A percentile compares a stretch with the other conserved stretches of the same genome.
Evolutionary conservation across 139 green algal species (phyloP).

Genomic region (Chlorella sp.): DNA sequence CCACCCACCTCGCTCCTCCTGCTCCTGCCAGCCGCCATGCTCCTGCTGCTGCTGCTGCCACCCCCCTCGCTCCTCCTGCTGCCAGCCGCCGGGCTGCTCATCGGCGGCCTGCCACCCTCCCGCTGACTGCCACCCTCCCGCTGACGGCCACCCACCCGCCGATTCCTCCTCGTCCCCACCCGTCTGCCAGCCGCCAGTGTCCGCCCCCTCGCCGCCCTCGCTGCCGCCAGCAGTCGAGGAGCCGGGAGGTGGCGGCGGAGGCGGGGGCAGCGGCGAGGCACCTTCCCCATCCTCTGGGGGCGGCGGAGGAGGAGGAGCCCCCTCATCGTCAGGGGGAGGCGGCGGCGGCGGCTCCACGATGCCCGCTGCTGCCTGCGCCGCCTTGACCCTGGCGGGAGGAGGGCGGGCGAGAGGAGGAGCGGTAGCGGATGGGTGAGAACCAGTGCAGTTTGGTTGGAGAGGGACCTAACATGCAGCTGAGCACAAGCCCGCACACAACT

Average conservation of each 20-base stretch:
- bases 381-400: background rate
- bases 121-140: background rate
- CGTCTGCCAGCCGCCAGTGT: slow-evolving; percentile 6
- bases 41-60: background rate
- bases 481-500: background rate
- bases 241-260: background rate
- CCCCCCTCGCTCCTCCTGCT: background rate
- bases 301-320: background rate
- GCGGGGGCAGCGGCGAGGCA: background rate
- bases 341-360: slow-evolving; percentile 10
- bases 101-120: background rate
- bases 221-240: background rate
- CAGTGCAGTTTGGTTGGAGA: no score
- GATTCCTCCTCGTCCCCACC: background rate
- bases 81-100: background rate
- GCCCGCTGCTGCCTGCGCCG: slow-evolving; percentile 19
- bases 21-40: background rate
- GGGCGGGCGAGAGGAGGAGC: background rate
- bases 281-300: background rate
- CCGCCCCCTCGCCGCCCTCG: background rate
- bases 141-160: background rate
- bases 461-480: no score
- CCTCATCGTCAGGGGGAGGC: background rate
- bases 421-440: no score
- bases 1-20: background rate